Percentiles rank a stretch among this genome's conserved stretches.
Conservation (phyloP, 371 early-diverging fungal species). For the Zychaea mexicana region DNA sequence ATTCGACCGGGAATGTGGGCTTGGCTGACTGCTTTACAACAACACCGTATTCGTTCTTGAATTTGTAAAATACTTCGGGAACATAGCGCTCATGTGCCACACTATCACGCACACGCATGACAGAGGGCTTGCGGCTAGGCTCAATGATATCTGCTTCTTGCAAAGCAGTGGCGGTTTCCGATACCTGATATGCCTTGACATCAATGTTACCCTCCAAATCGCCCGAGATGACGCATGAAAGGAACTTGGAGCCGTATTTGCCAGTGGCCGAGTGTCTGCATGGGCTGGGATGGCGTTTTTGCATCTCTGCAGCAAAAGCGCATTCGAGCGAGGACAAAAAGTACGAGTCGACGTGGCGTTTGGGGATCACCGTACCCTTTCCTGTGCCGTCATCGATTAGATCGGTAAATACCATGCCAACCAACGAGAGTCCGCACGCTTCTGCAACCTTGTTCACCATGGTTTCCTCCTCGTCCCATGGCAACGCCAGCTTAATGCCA, state of each 20-base stretch:
- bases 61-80: slow-evolving; percentile 96
- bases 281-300: slow-evolving; percentile 75
- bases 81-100: slow-evolving; percentile 80
- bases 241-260: slow-evolving; percentile 89
- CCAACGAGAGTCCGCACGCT: slow-evolving; percentile 75
- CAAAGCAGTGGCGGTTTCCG: slow-evolving; percentile 91
- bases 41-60: slow-evolving; percentile 91
- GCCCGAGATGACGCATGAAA: slow-evolving; percentile 91
- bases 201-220: slow-evolving; percentile 84
- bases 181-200: slow-evolving; percentile 90
- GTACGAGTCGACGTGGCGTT: slow-evolving; percentile 90
- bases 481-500: slow-evolving; percentile 73
- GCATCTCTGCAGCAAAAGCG: slow-evolving; percentile 89
- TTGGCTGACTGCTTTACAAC: slow-evolving; percentile 85
- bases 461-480: slow-evolving; percentile 59
- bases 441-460: slow-evolving; percentile 70
- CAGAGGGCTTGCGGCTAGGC: slow-evolving; percentile 85
- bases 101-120: slow-evolving; percentile 86
- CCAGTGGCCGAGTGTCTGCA: slow-evolving; percentile 76
- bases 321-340: slow-evolving; percentile 95
- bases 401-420: slow-evolving; percentile 98
- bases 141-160: slow-evolving; percentile 92
- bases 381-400: slow-evolving; percentile 86
- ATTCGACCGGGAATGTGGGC: slow-evolving; percentile 96
- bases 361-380: slow-evolving; percentile 82